Evolutionary conservation across 1,284 basidiomycete genomes (phyloP), one percentile per base, ranked within the genome.

Genomic region (Cutaneotrichosporon sp.): DNA sequence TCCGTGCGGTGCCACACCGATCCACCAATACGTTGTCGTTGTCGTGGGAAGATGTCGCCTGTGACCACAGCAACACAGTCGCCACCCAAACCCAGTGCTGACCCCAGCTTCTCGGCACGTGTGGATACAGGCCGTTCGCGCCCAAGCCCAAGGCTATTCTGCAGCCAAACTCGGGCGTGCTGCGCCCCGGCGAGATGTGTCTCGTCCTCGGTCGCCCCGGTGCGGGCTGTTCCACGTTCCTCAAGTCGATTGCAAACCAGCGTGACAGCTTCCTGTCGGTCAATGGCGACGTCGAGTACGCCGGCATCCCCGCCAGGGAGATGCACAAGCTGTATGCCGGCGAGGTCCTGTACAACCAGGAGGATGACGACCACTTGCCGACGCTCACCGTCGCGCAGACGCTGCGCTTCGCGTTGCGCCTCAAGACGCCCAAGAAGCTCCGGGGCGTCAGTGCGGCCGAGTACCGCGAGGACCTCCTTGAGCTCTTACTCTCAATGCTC

Each of bases 341-440:
- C 67, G 74, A 63, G 69, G 75, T 75, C 34, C 87, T 89, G 18
- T 95, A 92, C 79, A 92, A 91, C 72, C 64, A 82, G 67, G 83
- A 85, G 72, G 86, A 89, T 67, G 91, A 91, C 60, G 81, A 84
- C 58, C 86, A 88, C 75, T 82, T 85, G 52, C 83, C 86, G n/a
- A 86, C 85, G 40, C 78, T 88, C 46, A 87, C 86, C 14, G 85
- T 86, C 56, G 83, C 81, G 2, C 83, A 86, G 71, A 86, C 86
- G 0, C 79, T 87, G 51, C 73, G 75, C 38, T 86, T 86, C 69
- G 86, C 85, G 1, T 80, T 86, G 16, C 74, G 76, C 34, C 80
- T 82, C 68, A 85, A 85, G 75, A 83, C 83, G 22, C 85, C 85
- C 21, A 81, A 82, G 66, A 82, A 81, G 67, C 81, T 81, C 56